phyloP scores from a whole-genome alignment of 306 rosid species.

The Bauhinia variegata region DNA sequence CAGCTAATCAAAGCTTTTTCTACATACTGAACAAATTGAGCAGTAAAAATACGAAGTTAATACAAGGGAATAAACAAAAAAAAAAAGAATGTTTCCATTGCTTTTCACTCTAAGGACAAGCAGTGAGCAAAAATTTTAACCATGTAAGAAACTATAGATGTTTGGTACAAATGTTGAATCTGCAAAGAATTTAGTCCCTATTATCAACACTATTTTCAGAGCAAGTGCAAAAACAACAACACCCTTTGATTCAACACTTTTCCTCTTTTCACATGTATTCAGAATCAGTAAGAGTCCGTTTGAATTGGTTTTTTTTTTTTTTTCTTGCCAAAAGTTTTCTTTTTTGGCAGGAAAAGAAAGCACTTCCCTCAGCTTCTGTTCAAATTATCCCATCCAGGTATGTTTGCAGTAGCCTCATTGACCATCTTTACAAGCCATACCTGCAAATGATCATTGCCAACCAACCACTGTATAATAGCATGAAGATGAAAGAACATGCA shows the following conservation, averaged over 20 bases:
- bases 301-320: too few species aligned
- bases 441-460: conserved; percentile 47
- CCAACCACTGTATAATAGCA: conserved; percentile 10
- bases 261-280: too few species aligned
- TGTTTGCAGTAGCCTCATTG: conserved; percentile 75
- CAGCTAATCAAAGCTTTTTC: too few species aligned
- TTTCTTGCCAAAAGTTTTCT: too few species aligned
- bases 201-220: conserved; percentile 25
- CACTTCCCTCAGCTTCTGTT: conserved; percentile 44
- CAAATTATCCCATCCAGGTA: conserved; percentile 64
- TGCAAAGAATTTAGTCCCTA: conserved; percentile 43
- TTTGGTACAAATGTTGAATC: conserved; percentile 38
- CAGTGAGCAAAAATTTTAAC: neutral
- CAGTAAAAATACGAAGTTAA: too few species aligned
- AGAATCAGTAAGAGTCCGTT: too few species aligned
- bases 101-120: too few species aligned
- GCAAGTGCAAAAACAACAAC: conserved; percentile 28
- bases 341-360: too few species aligned
- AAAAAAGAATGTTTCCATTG: too few species aligned
- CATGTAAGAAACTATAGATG: neutral
- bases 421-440: conserved; percentile 79
- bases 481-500: neutral
- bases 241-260: conserved; percentile 39
- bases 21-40: too few species aligned
- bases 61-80: too few species aligned